phyloP scores from a whole-genome alignment of 2,329 filamentous ascomycete species.

The Trichoderma endophyticum region DNA sequence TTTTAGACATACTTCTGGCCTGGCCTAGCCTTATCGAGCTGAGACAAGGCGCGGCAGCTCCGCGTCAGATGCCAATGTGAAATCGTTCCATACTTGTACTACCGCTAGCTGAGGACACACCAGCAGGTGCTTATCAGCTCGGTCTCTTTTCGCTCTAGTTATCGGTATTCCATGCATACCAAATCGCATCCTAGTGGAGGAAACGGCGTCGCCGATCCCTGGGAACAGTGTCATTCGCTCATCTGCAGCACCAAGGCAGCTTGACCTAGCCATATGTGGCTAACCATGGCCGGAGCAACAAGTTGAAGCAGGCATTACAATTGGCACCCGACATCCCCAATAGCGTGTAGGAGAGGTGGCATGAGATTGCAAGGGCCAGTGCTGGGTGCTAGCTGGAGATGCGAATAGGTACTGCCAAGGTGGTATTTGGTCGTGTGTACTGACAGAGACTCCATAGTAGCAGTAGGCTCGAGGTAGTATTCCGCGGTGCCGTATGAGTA shows the following conservation, averaged over 20 bases:
- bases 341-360: not conserved
- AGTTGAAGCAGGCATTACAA: not conserved
- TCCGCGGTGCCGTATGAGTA: not conserved
- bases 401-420: not conserved
- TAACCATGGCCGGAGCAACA: not conserved
- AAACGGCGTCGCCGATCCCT: constrained; percentile 16
- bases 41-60: constrained; percentile 1
- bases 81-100: not conserved
- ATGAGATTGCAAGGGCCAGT: constrained; percentile 10
- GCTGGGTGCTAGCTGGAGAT: not conserved
- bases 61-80: not conserved
- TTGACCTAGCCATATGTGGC: not conserved
- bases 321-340: not conserved
- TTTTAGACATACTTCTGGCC: not conserved
- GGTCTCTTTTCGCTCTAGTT: not conserved
- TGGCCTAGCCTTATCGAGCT: not conserved
- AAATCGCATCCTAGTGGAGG: not conserved
- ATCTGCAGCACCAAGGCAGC: not conserved
- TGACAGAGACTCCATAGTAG: not conserved
- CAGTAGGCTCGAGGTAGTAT: not conserved
- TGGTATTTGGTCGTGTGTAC: not conserved
- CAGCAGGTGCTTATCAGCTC: constrained; percentile 1
- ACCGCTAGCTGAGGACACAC: not conserved
- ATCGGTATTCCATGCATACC: not conserved
- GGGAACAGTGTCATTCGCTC: constrained; percentile 3